Evolutionary conservation across 805 yeast genomes (phyloP).

Genomic region (Candida awuae): DNA sequence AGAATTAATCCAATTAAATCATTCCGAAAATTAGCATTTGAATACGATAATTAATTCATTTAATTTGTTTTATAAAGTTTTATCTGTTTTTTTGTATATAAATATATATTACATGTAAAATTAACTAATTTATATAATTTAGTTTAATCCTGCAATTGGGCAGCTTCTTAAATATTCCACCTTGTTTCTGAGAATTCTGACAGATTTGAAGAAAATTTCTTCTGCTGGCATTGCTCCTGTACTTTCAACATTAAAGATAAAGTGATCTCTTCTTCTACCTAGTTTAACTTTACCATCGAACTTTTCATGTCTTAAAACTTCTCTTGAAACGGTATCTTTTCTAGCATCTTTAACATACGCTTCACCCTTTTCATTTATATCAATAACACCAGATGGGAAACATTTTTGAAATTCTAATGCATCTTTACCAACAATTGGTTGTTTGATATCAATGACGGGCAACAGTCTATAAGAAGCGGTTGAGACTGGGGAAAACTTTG

Average conservation of each 20-base stretch:
- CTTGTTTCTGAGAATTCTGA: constrained; percentile 77
- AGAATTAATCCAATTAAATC: constrained; percentile 29
- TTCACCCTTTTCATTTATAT: constrained; percentile 51
- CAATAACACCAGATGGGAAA: constrained; percentile 91
- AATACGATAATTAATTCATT: constrained; percentile 12
- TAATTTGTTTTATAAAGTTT: constrained; percentile 2
- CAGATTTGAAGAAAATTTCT: constrained; percentile 87
- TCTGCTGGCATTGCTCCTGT: constrained; percentile 97
- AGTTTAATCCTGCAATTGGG: constrained; percentile 48
- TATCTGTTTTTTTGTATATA: constrained; percentile 1
- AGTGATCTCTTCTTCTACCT: constrained; percentile 88
- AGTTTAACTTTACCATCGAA: constrained; percentile 82
- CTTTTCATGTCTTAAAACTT: constrained; percentile 88
- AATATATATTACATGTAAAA: not conserved
- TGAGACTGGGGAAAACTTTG: constrained; percentile 94
- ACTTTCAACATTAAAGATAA: constrained; percentile 88
- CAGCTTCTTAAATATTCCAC: constrained; percentile 72
- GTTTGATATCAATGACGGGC: constrained; percentile 73
- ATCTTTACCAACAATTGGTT: constrained; percentile 66
- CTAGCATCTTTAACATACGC: constrained; percentile 86
- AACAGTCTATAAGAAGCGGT: constrained; percentile 92
- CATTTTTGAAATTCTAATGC: constrained; percentile 80
- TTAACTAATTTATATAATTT: not conserved
- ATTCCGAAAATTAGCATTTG: constrained; percentile 16
- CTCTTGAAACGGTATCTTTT: constrained; percentile 94